Percentiles rank a stretch among this genome's conserved stretches.
Evolutionary conservation across 768 basidiomycete species (phyloP).

Genomic region (Amylocystis lapponica): DNA sequence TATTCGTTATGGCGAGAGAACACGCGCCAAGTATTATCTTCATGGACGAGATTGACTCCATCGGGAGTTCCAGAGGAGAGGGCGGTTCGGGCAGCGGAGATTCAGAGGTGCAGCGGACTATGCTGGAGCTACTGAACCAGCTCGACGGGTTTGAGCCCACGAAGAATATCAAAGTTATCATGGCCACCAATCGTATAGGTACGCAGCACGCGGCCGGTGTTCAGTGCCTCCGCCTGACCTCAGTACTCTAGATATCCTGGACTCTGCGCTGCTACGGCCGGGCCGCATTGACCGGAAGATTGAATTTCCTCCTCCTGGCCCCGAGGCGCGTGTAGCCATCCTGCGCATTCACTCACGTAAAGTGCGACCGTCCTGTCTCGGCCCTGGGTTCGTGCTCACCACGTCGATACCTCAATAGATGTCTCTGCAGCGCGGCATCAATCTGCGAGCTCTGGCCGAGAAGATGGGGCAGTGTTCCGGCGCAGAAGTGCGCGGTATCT

Average conservation of each 20-base stretch:
- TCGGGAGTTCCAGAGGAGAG: constrained; percentile 89
- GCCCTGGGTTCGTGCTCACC: too few species aligned
- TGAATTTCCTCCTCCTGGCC: constrained; percentile 97
- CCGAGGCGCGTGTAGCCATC: constrained; percentile 95
- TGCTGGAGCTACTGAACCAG: constrained; percentile 62
- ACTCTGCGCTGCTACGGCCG: constrained; percentile 86
- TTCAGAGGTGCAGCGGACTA: constrained; percentile 62
- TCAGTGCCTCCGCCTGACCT: too few species aligned
- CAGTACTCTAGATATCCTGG: constrained; percentile 91
- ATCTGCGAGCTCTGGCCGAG: constrained; percentile 91
- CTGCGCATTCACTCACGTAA: constrained; percentile 95
- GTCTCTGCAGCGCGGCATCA: constrained; percentile 96
- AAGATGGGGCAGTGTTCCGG: constrained; percentile 99
- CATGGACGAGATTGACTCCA: constrained; percentile 99
- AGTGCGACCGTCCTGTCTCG: too few species aligned
- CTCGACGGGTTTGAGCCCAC: constrained; percentile 65
- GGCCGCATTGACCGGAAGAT: constrained; percentile 97
- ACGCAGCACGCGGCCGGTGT: too few species aligned
- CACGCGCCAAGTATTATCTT: constrained; percentile 98
- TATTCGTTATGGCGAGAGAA: constrained; percentile 98
- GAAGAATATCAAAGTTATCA: constrained; percentile 85
- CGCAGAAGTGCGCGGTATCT: constrained; percentile 95
- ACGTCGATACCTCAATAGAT: constrained; percentile 46
- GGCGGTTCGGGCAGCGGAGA: constrained; percentile 58
- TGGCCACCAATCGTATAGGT: constrained; percentile 98